These are phyloP conservation scores for Mycena sp. DNA, from an alignment of 1,284 basidiomycete genomes.

Conservation along the genomic window DNA sequence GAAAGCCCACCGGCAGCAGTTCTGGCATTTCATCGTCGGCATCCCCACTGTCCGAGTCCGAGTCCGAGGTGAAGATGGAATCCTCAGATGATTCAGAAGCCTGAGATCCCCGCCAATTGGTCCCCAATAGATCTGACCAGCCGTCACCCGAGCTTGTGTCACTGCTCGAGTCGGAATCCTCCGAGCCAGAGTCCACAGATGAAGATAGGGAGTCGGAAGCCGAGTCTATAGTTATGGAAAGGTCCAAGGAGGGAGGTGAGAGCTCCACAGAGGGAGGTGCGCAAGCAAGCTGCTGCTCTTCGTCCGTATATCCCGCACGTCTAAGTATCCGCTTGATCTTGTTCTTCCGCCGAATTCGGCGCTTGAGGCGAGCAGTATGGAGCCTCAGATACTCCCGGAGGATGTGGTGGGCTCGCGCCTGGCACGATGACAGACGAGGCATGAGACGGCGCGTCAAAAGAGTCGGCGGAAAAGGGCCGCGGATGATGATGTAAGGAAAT, in stretches of 20 bases:
- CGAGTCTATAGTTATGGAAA: background rate
- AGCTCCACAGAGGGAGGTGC: background rate
- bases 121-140: slow-evolving; percentile 15
- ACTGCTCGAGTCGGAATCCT: background rate
- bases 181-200: background rate
- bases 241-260: background rate
- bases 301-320: background rate
- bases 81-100: background rate
- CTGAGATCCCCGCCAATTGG: slow-evolving; percentile 6
- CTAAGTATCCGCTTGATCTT: background rate
- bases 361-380: background rate
- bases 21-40: slow-evolving; percentile 13
- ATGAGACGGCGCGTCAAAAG: too few species aligned
- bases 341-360: slow-evolving; percentile 1
- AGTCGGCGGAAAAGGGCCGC: too few species aligned
- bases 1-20: background rate
- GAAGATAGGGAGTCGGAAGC: background rate
- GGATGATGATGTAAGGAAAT: too few species aligned
- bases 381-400: background rate
- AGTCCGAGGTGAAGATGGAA: background rate
- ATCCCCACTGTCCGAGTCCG: slow-evolving; percentile 6
- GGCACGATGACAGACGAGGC: slow-evolving; percentile 16
- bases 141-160: background rate
- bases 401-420: slow-evolving; percentile 1
- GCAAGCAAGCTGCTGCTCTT: slow-evolving; percentile 1